Evolutionary conservation across 169 alveolate genomes (phyloP).

Genomic region (Plasmodium gallinaceum): DNA sequence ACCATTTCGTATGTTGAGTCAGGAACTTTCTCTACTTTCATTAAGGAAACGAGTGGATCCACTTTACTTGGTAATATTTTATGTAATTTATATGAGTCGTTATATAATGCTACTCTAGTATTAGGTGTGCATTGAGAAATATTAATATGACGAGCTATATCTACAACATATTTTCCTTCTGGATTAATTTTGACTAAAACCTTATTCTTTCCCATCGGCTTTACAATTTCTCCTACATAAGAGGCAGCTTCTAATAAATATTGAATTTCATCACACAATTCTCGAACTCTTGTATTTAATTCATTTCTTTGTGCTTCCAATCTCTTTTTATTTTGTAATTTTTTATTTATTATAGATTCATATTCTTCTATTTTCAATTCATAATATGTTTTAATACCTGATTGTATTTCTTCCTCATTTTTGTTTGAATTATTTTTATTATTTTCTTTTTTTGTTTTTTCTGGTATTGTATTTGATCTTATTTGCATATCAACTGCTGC

Average conservation of each 20-base stretch:
- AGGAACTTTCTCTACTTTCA: slow-evolving; percentile 99
- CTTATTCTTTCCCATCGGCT: slow-evolving; percentile 97
- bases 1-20: slow-evolving; percentile 99
- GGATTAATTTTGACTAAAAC: slow-evolving; percentile 97
- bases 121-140: slow-evolving; percentile 94
- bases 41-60: slow-evolving; percentile 98
- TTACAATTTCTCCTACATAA: slow-evolving; percentile 98
- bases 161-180: slow-evolving; percentile 99
- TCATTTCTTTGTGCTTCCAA: slow-evolving; percentile 99
- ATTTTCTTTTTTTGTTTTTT: slow-evolving; percentile 15
- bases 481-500: slow-evolving; percentile 74
- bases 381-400: slow-evolving; percentile 78
- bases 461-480: slow-evolving; percentile 19
- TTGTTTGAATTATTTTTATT: not conserved
- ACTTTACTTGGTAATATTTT: slow-evolving; percentile 97
- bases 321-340: slow-evolving; percentile 89
- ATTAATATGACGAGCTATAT: slow-evolving; percentile 91
- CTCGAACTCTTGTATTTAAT: slow-evolving; percentile 94
- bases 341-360: slow-evolving; percentile 82
- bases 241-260: slow-evolving; percentile 96
- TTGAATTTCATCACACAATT: slow-evolving; percentile 95
- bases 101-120: slow-evolving; percentile 93
- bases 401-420: slow-evolving; percentile 65
- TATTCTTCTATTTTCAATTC: slow-evolving; percentile 84
- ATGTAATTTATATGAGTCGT: slow-evolving; percentile 94